Base-by-base conservation (phyloP, 2,329 filamentous ascomycete genomes). In the Cylindrodendrum hubeiense region DNA sequence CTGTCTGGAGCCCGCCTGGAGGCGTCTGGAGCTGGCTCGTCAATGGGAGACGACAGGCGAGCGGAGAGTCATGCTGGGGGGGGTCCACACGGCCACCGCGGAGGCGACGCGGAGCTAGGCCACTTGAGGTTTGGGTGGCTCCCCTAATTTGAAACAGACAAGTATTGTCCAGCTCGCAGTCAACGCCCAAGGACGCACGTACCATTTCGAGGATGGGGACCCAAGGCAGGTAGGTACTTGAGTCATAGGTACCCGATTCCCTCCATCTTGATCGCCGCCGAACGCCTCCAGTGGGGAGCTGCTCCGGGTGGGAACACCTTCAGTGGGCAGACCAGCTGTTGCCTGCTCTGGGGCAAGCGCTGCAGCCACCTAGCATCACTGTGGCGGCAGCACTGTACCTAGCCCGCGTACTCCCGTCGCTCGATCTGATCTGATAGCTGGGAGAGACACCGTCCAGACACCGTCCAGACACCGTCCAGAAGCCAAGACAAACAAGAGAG, bases 111-210 rank as follows among this genome's bases (percentile, higher is more conserved):
- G 41, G 60, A 39, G 43, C 67, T 68, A 72, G 56, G 47, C 70
- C 57, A 4, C 19, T 57, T 66, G 34, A 30, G 65, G 70, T n/a
- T 55, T 71, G 65, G 71, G 47, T 64, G 56, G 55, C 60, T 65
- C 60, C 37, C 37, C 70, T 71, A 73, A 72, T 71, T 70, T 72
- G 75, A 76, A 76, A 77, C 75, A 72, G 56, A 63, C 53, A 68
- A 63, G 37, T 54, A 54, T 49, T 59, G 62, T 43, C 52, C 55
- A 60, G 46, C 41, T 57, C 51, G 49, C 61, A 67, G 57, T 63
- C 61, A 54, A 63, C 59, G 61, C 61, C 61, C 61, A 63, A 63
- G 55, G 22, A 26, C 54, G 55, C 61, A 63, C 61, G 61, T 59
- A 54, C 61, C 60, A 53, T 26, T 30, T 26, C 33, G 46, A n/a